These are phyloP conservation scores for Fusarium albosuccineum DNA, from an alignment of 2,329 filamentous ascomycete genomes.

Conservation along the genomic window DNA sequence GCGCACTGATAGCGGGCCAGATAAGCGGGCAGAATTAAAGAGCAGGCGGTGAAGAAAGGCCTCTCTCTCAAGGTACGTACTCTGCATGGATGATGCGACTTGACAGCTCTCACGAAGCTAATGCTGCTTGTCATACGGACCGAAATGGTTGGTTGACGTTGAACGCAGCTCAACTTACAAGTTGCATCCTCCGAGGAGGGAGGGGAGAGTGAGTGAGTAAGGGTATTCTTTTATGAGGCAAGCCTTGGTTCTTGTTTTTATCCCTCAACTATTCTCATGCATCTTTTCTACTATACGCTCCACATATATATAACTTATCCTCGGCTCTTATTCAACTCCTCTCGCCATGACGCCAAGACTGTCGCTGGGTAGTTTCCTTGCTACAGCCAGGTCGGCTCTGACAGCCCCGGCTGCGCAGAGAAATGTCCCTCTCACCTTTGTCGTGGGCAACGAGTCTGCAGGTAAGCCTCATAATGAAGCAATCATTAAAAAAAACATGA, in stretches of 20 bases:
- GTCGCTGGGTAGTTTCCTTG: conserved; percentile 65
- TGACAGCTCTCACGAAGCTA: conserved; percentile 30
- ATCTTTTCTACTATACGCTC: not conserved
- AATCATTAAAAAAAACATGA: not conserved
- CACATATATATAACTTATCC: not conserved
- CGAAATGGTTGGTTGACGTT: conserved; percentile 27
- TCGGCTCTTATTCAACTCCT: not conserved
- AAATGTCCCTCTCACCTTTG: conserved; percentile 66
- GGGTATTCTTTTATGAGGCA: conserved; percentile 14
- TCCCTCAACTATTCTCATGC: not conserved
- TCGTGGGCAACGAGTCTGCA: conserved; percentile 77
- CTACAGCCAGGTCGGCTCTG: conserved; percentile 62
- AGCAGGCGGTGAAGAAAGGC: conserved; percentile 30
- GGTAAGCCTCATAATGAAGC: conserved; percentile 56
- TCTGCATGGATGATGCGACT: conserved; percentile 11
- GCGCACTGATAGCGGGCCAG: conserved; percentile 38
- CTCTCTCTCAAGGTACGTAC: not conserved
- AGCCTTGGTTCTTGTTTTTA: not conserved
- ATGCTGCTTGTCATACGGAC: conserved; percentile 17
- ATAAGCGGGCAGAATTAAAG: conserved; percentile 35
- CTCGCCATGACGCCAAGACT: conserved; percentile 48
- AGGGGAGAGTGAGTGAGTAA: conserved; percentile 5
- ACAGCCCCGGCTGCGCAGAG: conserved; percentile 59
- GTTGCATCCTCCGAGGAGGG: conserved; percentile 21
- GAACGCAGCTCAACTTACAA: conserved; percentile 29